Percentiles rank a stretch among this genome's conserved stretches.
These are phyloP conservation scores for Phytophthora macrochlamydospora DNA, from an alignment of 352 stramenopile species.

Conservation along the genomic window DNA sequence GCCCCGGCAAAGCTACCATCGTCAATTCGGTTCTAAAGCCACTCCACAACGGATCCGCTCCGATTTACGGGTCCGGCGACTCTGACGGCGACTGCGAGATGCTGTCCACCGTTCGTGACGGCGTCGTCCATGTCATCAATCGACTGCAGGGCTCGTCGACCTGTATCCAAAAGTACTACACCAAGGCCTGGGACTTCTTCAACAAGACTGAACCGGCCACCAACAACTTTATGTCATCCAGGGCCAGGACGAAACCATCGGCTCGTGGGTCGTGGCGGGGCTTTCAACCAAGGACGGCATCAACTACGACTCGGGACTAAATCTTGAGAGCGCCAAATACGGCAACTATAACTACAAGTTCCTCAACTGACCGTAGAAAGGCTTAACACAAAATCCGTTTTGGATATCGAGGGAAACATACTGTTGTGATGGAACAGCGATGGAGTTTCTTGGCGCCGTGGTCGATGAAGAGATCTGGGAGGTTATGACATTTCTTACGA, in stretches of 20 bases:
- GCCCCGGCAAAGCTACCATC: constrained; percentile 46
- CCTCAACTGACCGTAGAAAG: constrained; percentile 9
- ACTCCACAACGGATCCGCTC: constrained; percentile 34
- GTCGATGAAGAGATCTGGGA: not conserved
- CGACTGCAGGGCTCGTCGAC: constrained; percentile 34
- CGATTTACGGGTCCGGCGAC: constrained; percentile 30
- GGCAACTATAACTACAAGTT: constrained; percentile 35
- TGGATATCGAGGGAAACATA: no score
- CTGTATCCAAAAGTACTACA: constrained; percentile 53
- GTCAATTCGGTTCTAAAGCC: constrained; percentile 42
- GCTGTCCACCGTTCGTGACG: constrained; percentile 46
- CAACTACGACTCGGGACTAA: constrained; percentile 40
- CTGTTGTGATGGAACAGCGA: not conserved
- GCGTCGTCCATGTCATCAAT: constrained; percentile 54
- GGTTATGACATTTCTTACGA: no score
- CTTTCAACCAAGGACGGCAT: constrained; percentile 48
- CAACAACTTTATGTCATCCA: constrained; percentile 51
- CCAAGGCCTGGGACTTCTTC: constrained; percentile 48
- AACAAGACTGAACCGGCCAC: constrained; percentile 23
- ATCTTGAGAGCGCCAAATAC: not conserved
- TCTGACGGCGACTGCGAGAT: constrained; percentile 45
- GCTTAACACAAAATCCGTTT: not conserved
- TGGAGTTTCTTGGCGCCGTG: not conserved
- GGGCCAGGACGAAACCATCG: constrained; percentile 49
- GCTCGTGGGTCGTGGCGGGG: constrained; percentile 50